Conservation (phyloP, 2,329 filamentous ascomycete species). For the Fusarium sp. region DNA sequence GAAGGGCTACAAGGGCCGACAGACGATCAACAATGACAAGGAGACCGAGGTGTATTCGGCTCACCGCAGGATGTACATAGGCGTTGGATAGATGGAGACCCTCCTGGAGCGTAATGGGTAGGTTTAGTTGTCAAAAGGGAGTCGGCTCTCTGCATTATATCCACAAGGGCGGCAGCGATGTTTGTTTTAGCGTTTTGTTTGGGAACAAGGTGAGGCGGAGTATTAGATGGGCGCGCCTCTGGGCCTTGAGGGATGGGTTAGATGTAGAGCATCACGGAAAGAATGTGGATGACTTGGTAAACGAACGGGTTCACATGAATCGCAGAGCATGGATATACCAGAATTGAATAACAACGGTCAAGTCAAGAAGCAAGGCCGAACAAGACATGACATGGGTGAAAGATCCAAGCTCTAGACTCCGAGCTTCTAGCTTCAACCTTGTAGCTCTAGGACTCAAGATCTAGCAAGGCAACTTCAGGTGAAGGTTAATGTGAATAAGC, state of each 20-base stretch:
- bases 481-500: background rate
- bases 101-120: conserved; percentile 22
- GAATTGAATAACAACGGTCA: conserved; percentile 16
- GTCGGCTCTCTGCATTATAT: conserved; percentile 20
- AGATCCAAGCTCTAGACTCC: conserved; percentile 10
- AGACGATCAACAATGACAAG: conserved; percentile 24
- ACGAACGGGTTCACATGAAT: conserved; percentile 12
- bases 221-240: conserved; percentile 34
- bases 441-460: background rate
- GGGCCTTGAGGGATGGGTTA: conserved; percentile 13
- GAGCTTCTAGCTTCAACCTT: background rate
- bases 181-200: conserved; percentile 30
- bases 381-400: conserved; percentile 17
- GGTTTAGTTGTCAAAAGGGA: conserved; percentile 24
- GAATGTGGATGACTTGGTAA: conserved; percentile 14
- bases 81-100: conserved; percentile 1
- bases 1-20: conserved; percentile 44
- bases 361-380: conserved; percentile 13
- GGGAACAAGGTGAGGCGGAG: conserved; percentile 18
- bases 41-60: conserved; percentile 3
- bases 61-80: conserved; percentile 4
- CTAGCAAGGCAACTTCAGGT: background rate
- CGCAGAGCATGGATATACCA: conserved; percentile 38
- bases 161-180: conserved; percentile 33
- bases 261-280: conserved; percentile 20